Percentiles rank a stretch among this genome's conserved stretches.
Conservation (phyloP, 306 rosid genomes). For the Cyamopsis tetragonoloba region DNA sequence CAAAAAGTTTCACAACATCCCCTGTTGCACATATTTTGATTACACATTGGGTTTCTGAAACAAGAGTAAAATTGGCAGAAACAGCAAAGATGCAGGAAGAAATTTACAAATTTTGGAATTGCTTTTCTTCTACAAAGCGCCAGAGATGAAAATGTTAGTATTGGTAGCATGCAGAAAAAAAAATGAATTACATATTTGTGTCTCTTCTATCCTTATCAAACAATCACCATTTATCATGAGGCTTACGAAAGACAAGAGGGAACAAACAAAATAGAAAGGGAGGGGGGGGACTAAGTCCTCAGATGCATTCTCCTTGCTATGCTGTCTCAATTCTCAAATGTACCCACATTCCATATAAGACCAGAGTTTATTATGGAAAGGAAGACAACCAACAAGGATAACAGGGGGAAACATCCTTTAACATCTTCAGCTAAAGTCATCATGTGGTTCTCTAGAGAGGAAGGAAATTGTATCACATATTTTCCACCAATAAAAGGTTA, state of each 20-base stretch:
- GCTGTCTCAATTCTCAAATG: background rate
- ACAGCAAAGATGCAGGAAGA: slow-evolving; percentile 11
- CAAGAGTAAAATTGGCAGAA: slow-evolving; percentile 11
- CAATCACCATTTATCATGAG: background rate
- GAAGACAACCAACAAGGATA: background rate
- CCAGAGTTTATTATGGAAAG: background rate
- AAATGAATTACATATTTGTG: background rate
- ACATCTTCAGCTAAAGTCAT: background rate
- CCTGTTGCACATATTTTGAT: slow-evolving; percentile 53
- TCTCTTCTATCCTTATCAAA: background rate
- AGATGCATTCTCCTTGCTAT: background rate
- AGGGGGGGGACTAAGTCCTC: background rate
- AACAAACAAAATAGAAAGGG: background rate
- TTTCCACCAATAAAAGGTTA: background rate
- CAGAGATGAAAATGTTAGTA: background rate
- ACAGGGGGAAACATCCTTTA: background rate
- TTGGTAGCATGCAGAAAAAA: background rate
- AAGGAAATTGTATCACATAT: background rate
- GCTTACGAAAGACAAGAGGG: background rate
- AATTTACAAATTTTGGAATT: slow-evolving; percentile 2
- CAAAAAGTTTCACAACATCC: slow-evolving; percentile 55
- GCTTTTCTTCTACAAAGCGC: slow-evolving; percentile 13
- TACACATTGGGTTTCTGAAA: background rate
- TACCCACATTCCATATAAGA: background rate
- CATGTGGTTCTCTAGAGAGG: background rate